Evolutionary conservation across 163 green algal species (phyloP).

Genomic region (Coccomyxa subellipsoidea): DNA sequence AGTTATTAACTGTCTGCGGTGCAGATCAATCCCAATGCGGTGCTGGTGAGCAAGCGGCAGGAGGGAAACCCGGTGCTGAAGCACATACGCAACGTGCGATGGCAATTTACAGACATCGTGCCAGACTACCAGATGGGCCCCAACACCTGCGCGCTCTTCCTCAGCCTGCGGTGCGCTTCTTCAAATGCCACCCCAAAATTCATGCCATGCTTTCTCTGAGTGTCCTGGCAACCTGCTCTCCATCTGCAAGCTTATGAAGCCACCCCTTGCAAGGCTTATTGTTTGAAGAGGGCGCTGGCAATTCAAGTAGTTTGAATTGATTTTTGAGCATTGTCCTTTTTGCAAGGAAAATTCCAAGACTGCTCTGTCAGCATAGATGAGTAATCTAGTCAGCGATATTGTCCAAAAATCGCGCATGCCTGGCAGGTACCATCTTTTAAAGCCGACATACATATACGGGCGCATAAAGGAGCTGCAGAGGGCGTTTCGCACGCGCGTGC

Average conservation of each 20-base stretch:
- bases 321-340: too few species aligned
- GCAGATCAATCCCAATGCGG: constrained; percentile 47
- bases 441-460: constrained; percentile 87
- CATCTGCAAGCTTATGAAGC: too few species aligned
- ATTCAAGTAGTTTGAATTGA: too few species aligned
- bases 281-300: too few species aligned
- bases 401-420: too few species aligned
- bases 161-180: constrained; percentile 67
- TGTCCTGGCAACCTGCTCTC: too few species aligned
- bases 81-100: constrained; percentile 84
- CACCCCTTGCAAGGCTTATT: too few species aligned
- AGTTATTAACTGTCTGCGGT: background rate
- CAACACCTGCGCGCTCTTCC: constrained; percentile 74
- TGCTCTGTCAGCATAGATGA: background rate
- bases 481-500: constrained; percentile 52
- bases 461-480: constrained; percentile 83
- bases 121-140: constrained; percentile 83
- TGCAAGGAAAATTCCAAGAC: too few species aligned
- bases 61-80: constrained; percentile 89
- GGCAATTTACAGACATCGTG: constrained; percentile 77
- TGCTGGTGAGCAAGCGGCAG: constrained; percentile 80
- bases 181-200: background rate
- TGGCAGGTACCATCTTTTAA: constrained; percentile 86
- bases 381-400: too few species aligned
- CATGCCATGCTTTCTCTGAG: background rate